phyloP scores from a whole-genome alignment of 1,284 basidiomycete species.

The Apiotrichum porosum region DNA sequence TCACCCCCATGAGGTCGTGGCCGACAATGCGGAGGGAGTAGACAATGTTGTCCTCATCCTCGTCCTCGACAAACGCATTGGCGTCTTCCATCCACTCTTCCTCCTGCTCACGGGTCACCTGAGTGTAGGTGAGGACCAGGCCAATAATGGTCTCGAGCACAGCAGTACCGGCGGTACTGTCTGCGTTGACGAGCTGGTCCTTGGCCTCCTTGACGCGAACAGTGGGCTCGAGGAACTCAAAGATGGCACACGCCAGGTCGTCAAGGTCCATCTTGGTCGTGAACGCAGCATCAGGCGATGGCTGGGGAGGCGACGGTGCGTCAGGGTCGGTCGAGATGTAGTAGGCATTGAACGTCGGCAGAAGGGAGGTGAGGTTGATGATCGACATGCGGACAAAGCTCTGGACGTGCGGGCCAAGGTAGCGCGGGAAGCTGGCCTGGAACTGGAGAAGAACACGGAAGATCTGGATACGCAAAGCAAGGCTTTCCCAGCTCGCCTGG shows the following conservation, averaged over 20 bases:
- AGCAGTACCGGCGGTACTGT: slow-evolving; percentile 48
- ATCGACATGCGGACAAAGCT: slow-evolving; percentile 62
- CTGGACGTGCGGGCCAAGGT: slow-evolving; percentile 59
- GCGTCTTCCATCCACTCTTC: slow-evolving; percentile 84
- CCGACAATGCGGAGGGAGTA: slow-evolving; percentile 79
- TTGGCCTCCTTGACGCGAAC: slow-evolving; percentile 45
- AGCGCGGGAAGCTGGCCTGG: slow-evolving; percentile 68
- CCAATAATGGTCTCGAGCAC: slow-evolving; percentile 56
- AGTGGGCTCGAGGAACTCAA: slow-evolving; percentile 74
- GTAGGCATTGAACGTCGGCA: slow-evolving; percentile 62
- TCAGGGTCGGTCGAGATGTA: slow-evolving; percentile 57
- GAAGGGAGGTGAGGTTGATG: slow-evolving; percentile 61
- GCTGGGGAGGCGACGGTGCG: slow-evolving; percentile 53
- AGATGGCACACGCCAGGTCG: slow-evolving; percentile 68
- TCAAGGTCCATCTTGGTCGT: slow-evolving; percentile 61
- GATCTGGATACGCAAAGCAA: slow-evolving; percentile 70
- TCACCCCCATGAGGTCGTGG: slow-evolving; percentile 75
- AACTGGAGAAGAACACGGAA: slow-evolving; percentile 65
- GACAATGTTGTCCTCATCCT: slow-evolving; percentile 80
- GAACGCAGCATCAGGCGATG: slow-evolving; percentile 61
- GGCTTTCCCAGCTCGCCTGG: slow-evolving; percentile 65
- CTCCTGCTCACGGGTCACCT: slow-evolving; percentile 78
- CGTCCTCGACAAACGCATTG: slow-evolving; percentile 88
- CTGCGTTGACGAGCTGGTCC: slow-evolving; percentile 18
- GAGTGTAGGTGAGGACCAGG: slow-evolving; percentile 66